Percentiles rank a stretch among this genome's conserved stretches.
Evolutionary conservation across 352 stramenopile genomes (phyloP).

Genomic region (Detonula confervacea): DNA sequence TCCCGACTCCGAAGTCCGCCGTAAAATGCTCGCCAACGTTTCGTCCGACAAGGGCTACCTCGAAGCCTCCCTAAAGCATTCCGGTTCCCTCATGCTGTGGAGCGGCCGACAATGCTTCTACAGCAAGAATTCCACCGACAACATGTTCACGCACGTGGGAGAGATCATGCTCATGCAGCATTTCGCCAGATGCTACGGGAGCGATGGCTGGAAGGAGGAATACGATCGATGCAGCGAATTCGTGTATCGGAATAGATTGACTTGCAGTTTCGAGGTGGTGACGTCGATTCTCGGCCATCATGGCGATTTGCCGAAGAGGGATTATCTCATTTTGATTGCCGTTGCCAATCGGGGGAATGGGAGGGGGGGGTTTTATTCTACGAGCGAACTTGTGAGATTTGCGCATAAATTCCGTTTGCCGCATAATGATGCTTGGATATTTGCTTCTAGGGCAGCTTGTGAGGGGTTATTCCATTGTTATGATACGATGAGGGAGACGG

Average conservation of each 20-base stretch:
- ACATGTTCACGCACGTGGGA: constrained; percentile 67
- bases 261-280: constrained; percentile 79
- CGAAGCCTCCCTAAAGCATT: constrained; percentile 84
- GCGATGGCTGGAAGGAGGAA: constrained; percentile 19
- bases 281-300: constrained; percentile 80
- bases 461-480: constrained; percentile 70
- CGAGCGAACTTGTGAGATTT: constrained; percentile 68
- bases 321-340: constrained; percentile 82
- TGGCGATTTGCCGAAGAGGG: constrained; percentile 67
- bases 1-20: constrained; percentile 54
- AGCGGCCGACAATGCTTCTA: constrained; percentile 78
- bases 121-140: constrained; percentile 82
- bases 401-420: constrained; percentile 75
- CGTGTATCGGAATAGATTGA: constrained; percentile 63
- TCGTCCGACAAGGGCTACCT: constrained; percentile 61
- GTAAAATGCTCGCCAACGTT: constrained; percentile 63
- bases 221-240: constrained; percentile 73
- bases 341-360: constrained; percentile 63
- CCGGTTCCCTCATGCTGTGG: constrained; percentile 80
- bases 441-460: constrained; percentile 37
- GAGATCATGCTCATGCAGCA: constrained; percentile 80
- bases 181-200: constrained; percentile 53
- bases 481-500: constrained; percentile 68
- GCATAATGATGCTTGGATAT: constrained; percentile 84
- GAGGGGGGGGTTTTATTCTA: constrained; percentile 66